Conservation (phyloP, 2,329 filamentous ascomycete genomes). For the Xylariaceae sp. region DNA sequence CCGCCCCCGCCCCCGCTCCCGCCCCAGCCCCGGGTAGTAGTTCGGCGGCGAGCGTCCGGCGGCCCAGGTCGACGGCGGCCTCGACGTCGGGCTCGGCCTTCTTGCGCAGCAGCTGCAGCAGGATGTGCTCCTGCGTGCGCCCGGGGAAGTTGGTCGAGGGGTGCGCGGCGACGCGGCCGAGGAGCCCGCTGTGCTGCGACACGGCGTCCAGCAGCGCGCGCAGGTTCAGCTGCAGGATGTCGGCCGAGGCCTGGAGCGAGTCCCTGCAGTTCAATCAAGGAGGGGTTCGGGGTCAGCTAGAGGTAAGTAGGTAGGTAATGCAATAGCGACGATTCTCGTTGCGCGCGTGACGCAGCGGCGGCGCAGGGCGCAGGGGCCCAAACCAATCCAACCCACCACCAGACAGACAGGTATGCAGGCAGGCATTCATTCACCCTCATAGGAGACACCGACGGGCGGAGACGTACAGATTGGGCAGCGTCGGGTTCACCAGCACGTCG, state of each 20-base stretch:
- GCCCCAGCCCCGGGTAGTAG: too few relatives aligned
- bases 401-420: too few relatives aligned
- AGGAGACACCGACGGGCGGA: not conserved
- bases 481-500: slow-evolving; percentile 54
- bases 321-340: too few relatives aligned
- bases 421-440: too few relatives aligned
- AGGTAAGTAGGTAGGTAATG: too few relatives aligned
- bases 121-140: slow-evolving; percentile 56
- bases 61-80: slow-evolving; percentile 60
- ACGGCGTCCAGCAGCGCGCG: slow-evolving; percentile 58
- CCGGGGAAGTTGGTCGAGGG: slow-evolving; percentile 70
- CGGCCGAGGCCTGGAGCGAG: slow-evolving; percentile 63
- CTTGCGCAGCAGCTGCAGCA: slow-evolving; percentile 68
- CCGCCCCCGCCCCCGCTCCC: not conserved
- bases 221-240: slow-evolving; percentile 65
- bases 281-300: too few relatives aligned
- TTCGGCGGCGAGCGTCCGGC: slow-evolving; percentile 33
- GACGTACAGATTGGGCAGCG: slow-evolving; percentile 58
- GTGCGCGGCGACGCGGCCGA: slow-evolving; percentile 64
- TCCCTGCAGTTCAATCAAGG: slow-evolving; percentile 48
- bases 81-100: slow-evolving; percentile 75
- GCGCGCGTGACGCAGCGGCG: too few relatives aligned
- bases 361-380: too few relatives aligned
- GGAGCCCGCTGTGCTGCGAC: slow-evolving; percentile 56
- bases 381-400: too few relatives aligned